Percentiles rank a stretch among this genome's conserved stretches.
phyloP scores from a whole-genome alignment of 192 early-diverging fungal genomes.

The Entophlyctis helioformis region DNA sequence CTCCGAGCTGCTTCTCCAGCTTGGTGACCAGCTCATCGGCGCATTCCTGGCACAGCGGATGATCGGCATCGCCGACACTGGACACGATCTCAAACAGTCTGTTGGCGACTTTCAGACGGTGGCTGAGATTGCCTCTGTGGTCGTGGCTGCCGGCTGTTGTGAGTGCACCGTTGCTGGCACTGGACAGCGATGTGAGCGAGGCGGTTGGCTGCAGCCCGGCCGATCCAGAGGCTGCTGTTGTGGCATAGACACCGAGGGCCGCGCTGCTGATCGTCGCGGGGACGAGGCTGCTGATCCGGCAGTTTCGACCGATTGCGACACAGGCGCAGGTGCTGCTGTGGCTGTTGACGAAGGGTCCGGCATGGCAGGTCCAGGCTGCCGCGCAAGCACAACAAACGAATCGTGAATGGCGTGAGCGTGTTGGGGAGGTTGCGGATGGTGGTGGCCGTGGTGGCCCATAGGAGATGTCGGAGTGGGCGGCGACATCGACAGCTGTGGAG shows the following conservation, averaged over 20 bases:
- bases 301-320: too few species aligned
- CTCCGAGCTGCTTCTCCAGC: constrained; percentile 56
- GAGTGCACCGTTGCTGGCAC: too few species aligned
- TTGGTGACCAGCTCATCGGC: constrained; percentile 62
- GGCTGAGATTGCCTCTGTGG: constrained; percentile 27
- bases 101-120: constrained; percentile 48
- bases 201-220: too few species aligned
- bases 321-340: too few species aligned
- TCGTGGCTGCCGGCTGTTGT: too few species aligned
- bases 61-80: constrained; percentile 56
- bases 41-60: constrained; percentile 87
- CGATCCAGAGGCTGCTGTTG: too few species aligned
- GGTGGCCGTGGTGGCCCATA: constrained; percentile 2
- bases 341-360: too few species aligned
- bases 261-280: too few species aligned
- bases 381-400: constrained; percentile 47
- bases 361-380: too few species aligned
- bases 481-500: background rate
- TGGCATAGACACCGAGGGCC: too few species aligned
- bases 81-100: constrained; percentile 71
- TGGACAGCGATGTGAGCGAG: too few species aligned
- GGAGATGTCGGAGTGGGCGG: background rate
- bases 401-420: constrained; percentile 21
- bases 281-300: too few species aligned
- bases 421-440: constrained; percentile 1